Conservation (phyloP, 2,329 filamentous ascomycete species). For the Diaporthe citrichinensis region DNA sequence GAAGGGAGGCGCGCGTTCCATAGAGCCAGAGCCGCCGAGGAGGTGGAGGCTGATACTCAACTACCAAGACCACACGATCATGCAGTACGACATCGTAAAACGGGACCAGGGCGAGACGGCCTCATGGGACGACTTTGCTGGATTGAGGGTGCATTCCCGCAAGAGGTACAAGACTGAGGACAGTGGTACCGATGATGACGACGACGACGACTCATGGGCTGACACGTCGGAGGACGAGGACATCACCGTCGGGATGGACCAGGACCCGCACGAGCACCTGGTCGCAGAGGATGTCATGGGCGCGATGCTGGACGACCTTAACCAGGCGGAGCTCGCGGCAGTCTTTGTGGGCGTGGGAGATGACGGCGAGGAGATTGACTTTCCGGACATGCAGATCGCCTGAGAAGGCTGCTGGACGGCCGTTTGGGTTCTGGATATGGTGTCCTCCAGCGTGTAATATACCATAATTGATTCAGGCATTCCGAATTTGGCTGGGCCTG, state of each 20-base stretch:
- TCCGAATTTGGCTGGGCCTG: not conserved
- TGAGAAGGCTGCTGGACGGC: not conserved
- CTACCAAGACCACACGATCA: constrained; percentile 77
- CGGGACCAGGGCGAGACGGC: constrained; percentile 38
- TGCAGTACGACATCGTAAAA: constrained; percentile 74
- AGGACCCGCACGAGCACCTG: not conserved
- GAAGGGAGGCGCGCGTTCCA: constrained; percentile 15
- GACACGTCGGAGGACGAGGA: constrained; percentile 1
- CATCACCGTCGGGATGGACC: not conserved
- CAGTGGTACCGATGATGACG: not conserved
- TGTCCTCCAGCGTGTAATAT: not conserved
- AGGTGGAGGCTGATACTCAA: constrained; percentile 80
- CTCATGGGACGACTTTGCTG: constrained; percentile 42
- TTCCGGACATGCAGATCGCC: constrained; percentile 32
- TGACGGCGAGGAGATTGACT: constrained; percentile 25
- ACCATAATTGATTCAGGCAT: not conserved
- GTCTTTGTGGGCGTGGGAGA: not conserved
- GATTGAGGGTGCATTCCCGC: not conserved
- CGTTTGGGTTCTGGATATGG: not conserved
- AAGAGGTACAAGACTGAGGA: not conserved
- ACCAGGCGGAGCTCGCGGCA: not conserved
- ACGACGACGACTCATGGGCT: not conserved
- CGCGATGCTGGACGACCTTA: constrained; percentile 8
- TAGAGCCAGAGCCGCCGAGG: constrained; percentile 50
- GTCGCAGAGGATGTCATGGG: not conserved